Evolutionary conservation across 2,329 filamentous ascomycete species (phyloP).

Genomic region (Cytospora mali): DNA sequence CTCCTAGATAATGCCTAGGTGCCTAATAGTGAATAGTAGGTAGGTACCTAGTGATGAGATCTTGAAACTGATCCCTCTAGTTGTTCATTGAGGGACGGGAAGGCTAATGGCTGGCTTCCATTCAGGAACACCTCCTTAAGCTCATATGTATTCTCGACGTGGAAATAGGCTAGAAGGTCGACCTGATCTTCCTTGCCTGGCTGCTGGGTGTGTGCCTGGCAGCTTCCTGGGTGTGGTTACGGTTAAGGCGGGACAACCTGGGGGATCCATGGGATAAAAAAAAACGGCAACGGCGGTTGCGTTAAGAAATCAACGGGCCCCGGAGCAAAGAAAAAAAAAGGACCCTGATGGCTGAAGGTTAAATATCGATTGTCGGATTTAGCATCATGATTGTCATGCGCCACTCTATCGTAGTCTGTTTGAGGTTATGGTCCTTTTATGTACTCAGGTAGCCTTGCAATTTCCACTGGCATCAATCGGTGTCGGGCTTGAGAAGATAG

Average conservation of each 20-base stretch:
- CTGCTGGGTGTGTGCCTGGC: neutral
- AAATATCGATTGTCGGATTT: conserved; percentile 14
- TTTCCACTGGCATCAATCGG: neutral
- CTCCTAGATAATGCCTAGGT: too few relatives aligned
- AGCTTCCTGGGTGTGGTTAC: neutral
- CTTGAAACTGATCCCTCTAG: neutral
- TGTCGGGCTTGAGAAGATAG: neutral
- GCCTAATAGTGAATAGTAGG: too few relatives aligned
- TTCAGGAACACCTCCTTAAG: too few relatives aligned
- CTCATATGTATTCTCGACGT: neutral
- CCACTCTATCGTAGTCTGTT: conserved; percentile 16
- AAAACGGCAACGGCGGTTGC: conserved; percentile 18
- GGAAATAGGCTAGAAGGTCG: neutral
- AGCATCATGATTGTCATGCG: conserved; percentile 13
- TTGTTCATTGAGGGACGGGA: too few relatives aligned
- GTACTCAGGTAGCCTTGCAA: conserved; percentile 13
- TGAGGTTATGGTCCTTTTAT: conserved; percentile 19
- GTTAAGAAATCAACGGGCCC: conserved; percentile 4
- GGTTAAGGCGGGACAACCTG: neutral
- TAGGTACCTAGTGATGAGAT: neutral
- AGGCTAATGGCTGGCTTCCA: neutral
- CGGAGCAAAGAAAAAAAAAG: neutral
- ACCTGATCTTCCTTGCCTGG: neutral
- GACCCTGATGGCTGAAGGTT: conserved; percentile 13
- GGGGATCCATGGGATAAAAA: neutral